Conservation (phyloP, 169 alveolate genomes). For the Cryptosporidium muris region DNA sequence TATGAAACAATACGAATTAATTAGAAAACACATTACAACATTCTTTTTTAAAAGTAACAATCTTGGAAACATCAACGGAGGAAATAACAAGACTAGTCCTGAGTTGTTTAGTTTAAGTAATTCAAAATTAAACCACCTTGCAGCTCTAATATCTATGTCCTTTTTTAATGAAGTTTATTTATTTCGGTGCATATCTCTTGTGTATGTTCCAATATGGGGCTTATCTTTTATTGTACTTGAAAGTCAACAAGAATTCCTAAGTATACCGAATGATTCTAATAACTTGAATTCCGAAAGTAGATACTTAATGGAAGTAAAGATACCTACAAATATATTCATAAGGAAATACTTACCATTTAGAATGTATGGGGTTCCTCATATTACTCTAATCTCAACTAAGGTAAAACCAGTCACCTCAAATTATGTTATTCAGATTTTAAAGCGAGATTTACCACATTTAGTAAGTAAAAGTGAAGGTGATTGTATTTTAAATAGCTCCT, state of each 20-base stretch:
- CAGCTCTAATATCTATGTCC: conserved; percentile 14
- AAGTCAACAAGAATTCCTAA: background rate
- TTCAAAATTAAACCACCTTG: background rate
- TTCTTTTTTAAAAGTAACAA: too few species aligned
- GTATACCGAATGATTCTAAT: background rate
- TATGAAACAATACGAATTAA: too few species aligned
- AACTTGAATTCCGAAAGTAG: background rate
- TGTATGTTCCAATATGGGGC: conserved; percentile 32
- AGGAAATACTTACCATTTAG: conserved; percentile 22
- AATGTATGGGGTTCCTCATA: conserved; percentile 32
- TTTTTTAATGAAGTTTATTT: conserved; percentile 15
- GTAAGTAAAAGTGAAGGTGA: too few species aligned
- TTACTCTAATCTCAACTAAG: conserved; percentile 24
- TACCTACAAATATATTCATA: background rate
- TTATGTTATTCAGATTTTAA: too few species aligned
- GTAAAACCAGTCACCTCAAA: conserved; percentile 36
- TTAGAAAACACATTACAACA: too few species aligned
- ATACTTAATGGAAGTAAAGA: too few species aligned
- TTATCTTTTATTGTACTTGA: conserved; percentile 17
- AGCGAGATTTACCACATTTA: too few species aligned
- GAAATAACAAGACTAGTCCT: too few species aligned
- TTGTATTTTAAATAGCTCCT: too few species aligned
- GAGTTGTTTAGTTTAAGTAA: too few species aligned
- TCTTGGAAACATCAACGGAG: too few species aligned
- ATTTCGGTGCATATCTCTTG: conserved; percentile 13